A percentile compares a stretch with the other conserved stretches of the same genome.
phyloP scores from a whole-genome alignment of 2,329 filamentous ascomycete genomes.

The Pseudogymnoascus sp. region DNA sequence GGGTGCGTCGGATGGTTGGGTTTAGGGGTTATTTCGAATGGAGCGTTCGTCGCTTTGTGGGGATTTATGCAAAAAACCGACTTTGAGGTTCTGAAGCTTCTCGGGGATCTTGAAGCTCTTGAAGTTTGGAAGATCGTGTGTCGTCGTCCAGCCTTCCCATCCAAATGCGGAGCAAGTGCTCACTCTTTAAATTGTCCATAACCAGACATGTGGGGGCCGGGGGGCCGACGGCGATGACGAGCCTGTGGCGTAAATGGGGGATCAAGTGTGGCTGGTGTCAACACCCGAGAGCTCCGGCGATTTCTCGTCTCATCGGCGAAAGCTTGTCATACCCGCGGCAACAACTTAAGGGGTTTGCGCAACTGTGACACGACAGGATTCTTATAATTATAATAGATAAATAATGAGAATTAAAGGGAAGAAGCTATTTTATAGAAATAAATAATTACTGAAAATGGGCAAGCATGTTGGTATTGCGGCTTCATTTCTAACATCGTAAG shows the following conservation, averaged over 20 bases:
- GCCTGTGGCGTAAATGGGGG: conserved; percentile 10
- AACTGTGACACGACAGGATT: neutral
- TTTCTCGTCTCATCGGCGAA: neutral
- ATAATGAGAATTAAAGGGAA: neutral
- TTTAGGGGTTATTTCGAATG: neutral
- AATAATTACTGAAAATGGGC: neutral
- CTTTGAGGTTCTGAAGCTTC: neutral
- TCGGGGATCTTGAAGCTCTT: neutral
- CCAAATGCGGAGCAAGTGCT: neutral
- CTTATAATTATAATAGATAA: neutral
- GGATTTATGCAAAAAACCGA: neutral
- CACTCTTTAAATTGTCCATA: neutral
- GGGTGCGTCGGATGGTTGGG: neutral
- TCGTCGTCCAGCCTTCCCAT: neutral
- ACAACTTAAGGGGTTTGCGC: neutral
- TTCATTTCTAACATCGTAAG: too few relatives aligned
- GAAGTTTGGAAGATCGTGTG: neutral
- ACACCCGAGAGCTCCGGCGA: neutral
- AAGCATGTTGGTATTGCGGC: neutral
- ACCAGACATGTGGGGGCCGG: conserved; percentile 3
- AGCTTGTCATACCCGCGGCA: neutral
- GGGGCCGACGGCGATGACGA: conserved; percentile 16
- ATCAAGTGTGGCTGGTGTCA: neutral
- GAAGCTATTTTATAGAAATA: neutral
- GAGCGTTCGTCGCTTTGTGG: neutral